Conservation (phyloP, 139 green algal genomes). For the Limnomonas spitsbergensis region DNA sequence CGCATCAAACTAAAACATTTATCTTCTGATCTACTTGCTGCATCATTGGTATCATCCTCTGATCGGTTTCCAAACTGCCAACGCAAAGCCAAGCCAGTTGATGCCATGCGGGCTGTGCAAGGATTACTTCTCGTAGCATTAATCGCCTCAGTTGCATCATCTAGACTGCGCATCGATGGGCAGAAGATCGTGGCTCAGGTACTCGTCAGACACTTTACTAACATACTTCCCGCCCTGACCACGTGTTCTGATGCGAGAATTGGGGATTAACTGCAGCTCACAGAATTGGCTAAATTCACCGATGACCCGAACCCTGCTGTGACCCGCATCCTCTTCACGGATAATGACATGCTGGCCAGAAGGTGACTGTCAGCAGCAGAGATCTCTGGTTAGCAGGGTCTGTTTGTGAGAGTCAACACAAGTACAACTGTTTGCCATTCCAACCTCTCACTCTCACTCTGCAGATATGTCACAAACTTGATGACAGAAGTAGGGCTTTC, state of each 20-base stretch:
- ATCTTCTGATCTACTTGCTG: no score
- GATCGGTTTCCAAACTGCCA: no score
- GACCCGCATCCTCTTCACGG: constrained; percentile 88
- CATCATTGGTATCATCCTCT: no score
- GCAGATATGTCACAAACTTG: constrained; percentile 78
- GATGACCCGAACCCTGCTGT: constrained; percentile 80
- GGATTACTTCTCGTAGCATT: no score
- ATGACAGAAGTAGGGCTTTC: constrained; percentile 65
- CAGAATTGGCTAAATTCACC: constrained; percentile 70
- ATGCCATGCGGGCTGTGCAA: no score
- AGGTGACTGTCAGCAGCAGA: constrained; percentile 3
- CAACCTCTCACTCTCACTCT: background rate
- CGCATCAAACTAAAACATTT: no score
- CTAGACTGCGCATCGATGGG: constrained; percentile 26
- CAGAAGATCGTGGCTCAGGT: constrained; percentile 34
- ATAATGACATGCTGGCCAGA: constrained; percentile 71
- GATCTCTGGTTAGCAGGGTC: background rate
- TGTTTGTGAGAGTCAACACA: background rate
- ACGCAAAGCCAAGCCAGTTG: no score
- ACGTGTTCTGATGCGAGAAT: no score
- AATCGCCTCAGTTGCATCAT: no score
- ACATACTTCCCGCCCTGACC: no score
- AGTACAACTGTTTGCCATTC: background rate
- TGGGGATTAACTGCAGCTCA: constrained; percentile 63
- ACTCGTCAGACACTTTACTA: no score